Conservation (phyloP, 139 green algal genomes). For the Diplosphaera chodatii region DNA sequence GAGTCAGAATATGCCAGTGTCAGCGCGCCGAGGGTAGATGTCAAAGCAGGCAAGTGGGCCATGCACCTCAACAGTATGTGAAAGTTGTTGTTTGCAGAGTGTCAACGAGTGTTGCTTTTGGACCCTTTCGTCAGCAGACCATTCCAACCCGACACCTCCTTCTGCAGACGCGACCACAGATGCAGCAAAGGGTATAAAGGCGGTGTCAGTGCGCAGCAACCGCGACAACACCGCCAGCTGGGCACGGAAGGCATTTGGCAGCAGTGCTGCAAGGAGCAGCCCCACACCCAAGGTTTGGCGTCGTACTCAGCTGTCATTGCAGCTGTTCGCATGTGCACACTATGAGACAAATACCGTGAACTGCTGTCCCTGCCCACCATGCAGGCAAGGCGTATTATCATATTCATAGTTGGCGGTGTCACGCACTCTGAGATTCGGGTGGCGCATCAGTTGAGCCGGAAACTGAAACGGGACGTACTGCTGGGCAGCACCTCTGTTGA, state of each 20-base stretch:
- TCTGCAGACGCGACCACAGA: too few species aligned
- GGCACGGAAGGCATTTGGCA: constrained; percentile 23
- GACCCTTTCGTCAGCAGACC: too few species aligned
- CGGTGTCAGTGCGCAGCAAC: constrained; percentile 25
- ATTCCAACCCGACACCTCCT: too few species aligned
- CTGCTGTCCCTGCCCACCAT: too few species aligned
- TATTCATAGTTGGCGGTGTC: constrained; percentile 85
- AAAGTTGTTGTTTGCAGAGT: too few species aligned
- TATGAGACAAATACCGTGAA: too few species aligned
- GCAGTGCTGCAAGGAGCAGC: not conserved
- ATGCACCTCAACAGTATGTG: too few species aligned
- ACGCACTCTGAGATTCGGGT: constrained; percentile 77
- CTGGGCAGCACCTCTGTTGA: constrained; percentile 73
- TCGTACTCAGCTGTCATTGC: too few species aligned
- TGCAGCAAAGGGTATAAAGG: not conserved
- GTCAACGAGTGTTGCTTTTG: too few species aligned
- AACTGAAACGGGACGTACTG: constrained; percentile 66
- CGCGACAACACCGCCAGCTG: constrained; percentile 24
- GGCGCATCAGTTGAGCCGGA: constrained; percentile 61
- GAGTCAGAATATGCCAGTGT: constrained; percentile 73
- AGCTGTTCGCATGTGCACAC: too few species aligned
- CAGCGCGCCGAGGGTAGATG: constrained; percentile 13
- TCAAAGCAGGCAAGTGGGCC: not conserved
- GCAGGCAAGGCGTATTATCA: constrained; percentile 51
- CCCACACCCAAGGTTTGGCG: too few species aligned